Conservation (phyloP, 2,329 filamentous ascomycete genomes). For the Colletotrichum paranaense region DNA sequence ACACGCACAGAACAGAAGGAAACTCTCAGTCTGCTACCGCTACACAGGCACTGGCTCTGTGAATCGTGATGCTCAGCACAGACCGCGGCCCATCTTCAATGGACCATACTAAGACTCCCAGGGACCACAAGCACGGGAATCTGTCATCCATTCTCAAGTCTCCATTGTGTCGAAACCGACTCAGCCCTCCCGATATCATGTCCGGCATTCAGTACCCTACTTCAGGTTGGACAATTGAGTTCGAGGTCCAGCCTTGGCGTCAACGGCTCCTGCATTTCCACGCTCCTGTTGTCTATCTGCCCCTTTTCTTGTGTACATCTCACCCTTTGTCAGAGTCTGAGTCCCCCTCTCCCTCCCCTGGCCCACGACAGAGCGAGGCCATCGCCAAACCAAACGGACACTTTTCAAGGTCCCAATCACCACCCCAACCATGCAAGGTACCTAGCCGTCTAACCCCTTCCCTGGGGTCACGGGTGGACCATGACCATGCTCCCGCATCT, state of each 20-base stretch:
- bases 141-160: conserved; percentile 15
- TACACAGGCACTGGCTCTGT: too few species aligned
- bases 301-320: background rate
- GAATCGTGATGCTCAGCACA: background rate
- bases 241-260: conserved; percentile 20
- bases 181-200: conserved; percentile 16
- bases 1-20: background rate
- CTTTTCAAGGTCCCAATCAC: background rate
- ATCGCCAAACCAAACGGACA: conserved; percentile 26
- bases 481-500: background rate
- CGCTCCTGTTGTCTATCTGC: background rate
- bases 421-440: background rate
- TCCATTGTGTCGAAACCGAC: conserved; percentile 27
- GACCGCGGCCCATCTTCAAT: background rate
- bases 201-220: background rate
- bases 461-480: background rate
- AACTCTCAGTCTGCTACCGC: background rate
- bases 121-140: conserved; percentile 1
- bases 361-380: conserved; percentile 18
- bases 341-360: conserved; percentile 2
- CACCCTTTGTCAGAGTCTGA: background rate
- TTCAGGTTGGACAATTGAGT: conserved; percentile 19
- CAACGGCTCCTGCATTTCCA: background rate
- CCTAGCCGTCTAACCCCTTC: background rate
- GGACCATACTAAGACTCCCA: background rate